Evolutionary conservation across 139 green algal genomes (phyloP).

Genomic region (Chlorella sp.): DNA sequence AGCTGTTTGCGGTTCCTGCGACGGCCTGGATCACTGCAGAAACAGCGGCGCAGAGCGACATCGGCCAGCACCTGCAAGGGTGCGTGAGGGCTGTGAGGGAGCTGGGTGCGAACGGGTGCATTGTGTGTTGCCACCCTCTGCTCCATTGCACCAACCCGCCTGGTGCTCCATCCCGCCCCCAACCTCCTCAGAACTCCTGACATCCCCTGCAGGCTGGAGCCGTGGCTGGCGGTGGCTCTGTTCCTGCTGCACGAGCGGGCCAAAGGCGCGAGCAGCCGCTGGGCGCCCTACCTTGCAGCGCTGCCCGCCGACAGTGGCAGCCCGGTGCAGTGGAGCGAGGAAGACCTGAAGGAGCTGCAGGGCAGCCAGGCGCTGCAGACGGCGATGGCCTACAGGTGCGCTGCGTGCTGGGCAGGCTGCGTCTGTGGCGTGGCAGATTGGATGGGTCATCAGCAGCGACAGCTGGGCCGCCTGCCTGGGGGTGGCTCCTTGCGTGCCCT

Average conservation of each 20-base stretch:
- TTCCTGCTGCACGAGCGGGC: conserved; percentile 73
- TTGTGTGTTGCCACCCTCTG: too few relatives aligned
- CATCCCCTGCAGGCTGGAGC: conserved; percentile 50
- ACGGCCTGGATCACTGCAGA: conserved; percentile 53
- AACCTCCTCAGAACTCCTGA: not conserved
- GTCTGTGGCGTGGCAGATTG: too few relatives aligned
- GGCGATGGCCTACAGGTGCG: conserved; percentile 70
- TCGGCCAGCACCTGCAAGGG: conserved; percentile 41
- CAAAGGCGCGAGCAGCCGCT: conserved; percentile 37
- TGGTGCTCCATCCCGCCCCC: too few relatives aligned
- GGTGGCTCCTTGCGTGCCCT: too few relatives aligned
- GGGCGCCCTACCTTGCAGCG: conserved; percentile 56
- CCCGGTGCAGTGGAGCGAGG: conserved; percentile 78
- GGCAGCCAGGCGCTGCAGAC: conserved; percentile 77
- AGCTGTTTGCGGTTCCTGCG: conserved; percentile 49
- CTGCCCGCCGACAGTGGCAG: conserved; percentile 57
- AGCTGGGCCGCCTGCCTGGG: too few relatives aligned
- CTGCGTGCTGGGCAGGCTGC: not conserved
- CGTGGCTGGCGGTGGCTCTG: conserved; percentile 83
- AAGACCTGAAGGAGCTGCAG: conserved; percentile 60
- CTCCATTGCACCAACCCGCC: too few relatives aligned
- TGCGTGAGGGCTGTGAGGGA: not conserved
- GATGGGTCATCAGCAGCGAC: too few relatives aligned
- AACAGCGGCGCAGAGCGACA: conserved; percentile 22
- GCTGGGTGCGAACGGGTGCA: too few relatives aligned